Evolutionary conservation across 495 filamentous ascomycete genomes (phyloP).

Genomic region (Penicillium waksmanii): DNA sequence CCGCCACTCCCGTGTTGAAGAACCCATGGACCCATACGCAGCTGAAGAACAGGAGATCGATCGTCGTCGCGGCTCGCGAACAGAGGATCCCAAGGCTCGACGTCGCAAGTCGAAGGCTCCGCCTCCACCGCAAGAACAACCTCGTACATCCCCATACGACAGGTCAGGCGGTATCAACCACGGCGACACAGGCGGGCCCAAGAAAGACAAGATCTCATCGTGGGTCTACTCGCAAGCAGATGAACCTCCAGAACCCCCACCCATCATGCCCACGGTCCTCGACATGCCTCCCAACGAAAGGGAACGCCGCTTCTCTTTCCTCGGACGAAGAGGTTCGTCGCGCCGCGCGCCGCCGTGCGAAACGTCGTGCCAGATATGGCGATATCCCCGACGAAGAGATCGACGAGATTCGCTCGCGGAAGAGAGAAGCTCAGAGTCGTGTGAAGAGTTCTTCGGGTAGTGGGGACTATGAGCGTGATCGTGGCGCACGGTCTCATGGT

Average conservation of each 20-base stretch:
- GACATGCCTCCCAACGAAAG: conserved; percentile 46
- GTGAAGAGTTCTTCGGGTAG: conserved; percentile 47
- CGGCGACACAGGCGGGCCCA: conserved; percentile 19
- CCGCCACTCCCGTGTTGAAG: conserved; percentile 39
- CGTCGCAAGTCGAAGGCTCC: conserved; percentile 38
- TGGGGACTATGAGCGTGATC: conserved; percentile 48
- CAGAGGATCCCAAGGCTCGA: conserved; percentile 35
- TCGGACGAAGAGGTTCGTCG: conserved; percentile 48
- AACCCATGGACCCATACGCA: conserved; percentile 26
- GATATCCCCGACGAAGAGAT: conserved; percentile 45
- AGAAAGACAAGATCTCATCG: conserved; percentile 60
- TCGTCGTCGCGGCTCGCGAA: conserved; percentile 28
- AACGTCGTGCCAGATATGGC: conserved; percentile 43
- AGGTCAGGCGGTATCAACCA: conserved; percentile 34
- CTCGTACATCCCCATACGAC: conserved; percentile 19
- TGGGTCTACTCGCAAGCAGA: conserved; percentile 61
- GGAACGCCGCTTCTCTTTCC: conserved; percentile 36
- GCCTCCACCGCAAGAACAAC: conserved; percentile 17
- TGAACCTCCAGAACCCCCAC: conserved; percentile 62
- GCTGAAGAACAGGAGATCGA: conserved; percentile 28
- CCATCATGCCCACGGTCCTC: conserved; percentile 56
- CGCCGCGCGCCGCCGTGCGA: conserved; percentile 39
- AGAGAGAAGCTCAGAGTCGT: conserved; percentile 30
- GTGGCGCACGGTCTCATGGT: conserved; percentile 41
- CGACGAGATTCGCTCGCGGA: conserved; percentile 40